Conservation (phyloP, 2,329 filamentous ascomycete species). For the Spiromastix sp. region DNA sequence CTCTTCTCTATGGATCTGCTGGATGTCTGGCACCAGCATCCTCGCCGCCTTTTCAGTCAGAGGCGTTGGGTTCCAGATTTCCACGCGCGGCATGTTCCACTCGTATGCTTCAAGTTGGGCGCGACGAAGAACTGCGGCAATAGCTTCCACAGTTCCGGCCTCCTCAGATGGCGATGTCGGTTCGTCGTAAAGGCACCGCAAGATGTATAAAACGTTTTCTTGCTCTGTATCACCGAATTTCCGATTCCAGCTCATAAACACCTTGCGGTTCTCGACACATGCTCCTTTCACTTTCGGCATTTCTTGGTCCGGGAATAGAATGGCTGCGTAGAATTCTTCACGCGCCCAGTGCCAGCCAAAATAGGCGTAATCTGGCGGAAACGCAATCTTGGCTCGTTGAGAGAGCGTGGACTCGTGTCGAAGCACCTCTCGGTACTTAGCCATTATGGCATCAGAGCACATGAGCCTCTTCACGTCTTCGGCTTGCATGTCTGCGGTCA, state of each 20-base stretch:
- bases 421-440: constrained; percentile 54
- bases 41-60: constrained; percentile 36
- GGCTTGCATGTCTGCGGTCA: constrained; percentile 21
- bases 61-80: constrained; percentile 73
- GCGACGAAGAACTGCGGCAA: constrained; percentile 54
- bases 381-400: constrained; percentile 47
- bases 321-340: constrained; percentile 64
- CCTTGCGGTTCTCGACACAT: constrained; percentile 39
- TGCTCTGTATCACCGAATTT: constrained; percentile 26
- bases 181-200: constrained; percentile 33
- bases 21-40: constrained; percentile 25
- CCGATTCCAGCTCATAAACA: constrained; percentile 33
- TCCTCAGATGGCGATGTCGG: constrained; percentile 31
- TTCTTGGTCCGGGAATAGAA: constrained; percentile 44
- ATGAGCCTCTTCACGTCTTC: constrained; percentile 34
- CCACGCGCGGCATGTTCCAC: constrained; percentile 61
- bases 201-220: constrained; percentile 32
- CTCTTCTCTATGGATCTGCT: constrained; percentile 36
- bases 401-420: constrained; percentile 33
- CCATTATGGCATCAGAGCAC: constrained; percentile 52
- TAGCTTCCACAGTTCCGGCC: constrained; percentile 40
- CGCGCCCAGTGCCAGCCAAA: constrained; percentile 70
- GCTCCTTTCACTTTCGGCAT: constrained; percentile 59
- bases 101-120: constrained; percentile 60
- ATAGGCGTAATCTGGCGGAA: constrained; percentile 57